These are phyloP conservation scores for Flueggea neowawraea DNA, from an alignment of 441 rosid genomes.

Conservation along the genomic window DNA sequence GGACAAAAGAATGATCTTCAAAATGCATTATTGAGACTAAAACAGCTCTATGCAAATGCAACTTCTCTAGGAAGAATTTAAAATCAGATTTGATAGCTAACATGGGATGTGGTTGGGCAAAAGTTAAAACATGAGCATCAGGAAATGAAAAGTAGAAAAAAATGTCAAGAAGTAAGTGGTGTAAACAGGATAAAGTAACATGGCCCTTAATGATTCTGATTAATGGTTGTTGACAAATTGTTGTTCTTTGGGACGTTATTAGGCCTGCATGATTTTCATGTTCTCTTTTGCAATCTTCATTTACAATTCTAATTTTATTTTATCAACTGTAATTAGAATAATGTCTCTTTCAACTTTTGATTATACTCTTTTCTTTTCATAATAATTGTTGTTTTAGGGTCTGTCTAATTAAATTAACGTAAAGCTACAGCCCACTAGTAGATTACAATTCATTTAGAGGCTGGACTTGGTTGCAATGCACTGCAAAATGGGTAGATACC, in stretches of 20 bases:
- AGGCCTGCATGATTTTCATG: slow-evolving; percentile 8
- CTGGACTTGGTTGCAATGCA: too few relatives aligned
- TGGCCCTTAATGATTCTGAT: background rate
- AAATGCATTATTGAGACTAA: background rate
- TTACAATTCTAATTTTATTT: too few relatives aligned
- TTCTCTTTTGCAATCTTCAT: too few relatives aligned
- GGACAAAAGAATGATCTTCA: background rate
- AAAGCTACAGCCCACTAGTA: too few relatives aligned
- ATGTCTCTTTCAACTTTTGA: too few relatives aligned
- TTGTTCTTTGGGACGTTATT: slow-evolving; percentile 1
- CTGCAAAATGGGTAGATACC: too few relatives aligned
- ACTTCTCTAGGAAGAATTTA: slow-evolving; percentile 7
- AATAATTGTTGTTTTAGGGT: too few relatives aligned
- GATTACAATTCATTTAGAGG: too few relatives aligned
- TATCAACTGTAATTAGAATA: too few relatives aligned
- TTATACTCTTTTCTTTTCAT: too few relatives aligned
- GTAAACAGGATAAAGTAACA: background rate
- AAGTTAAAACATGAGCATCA: too few relatives aligned
- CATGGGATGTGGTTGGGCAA: background rate
- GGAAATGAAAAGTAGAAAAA: background rate
- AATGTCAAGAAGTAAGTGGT: background rate
- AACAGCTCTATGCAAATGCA: background rate
- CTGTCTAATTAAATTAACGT: too few relatives aligned
- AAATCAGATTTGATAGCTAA: background rate
- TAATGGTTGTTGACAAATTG: slow-evolving; percentile 9